Conservation (phyloP, 192 early-diverging fungal genomes). For the Backusella mclennaniae region DNA sequence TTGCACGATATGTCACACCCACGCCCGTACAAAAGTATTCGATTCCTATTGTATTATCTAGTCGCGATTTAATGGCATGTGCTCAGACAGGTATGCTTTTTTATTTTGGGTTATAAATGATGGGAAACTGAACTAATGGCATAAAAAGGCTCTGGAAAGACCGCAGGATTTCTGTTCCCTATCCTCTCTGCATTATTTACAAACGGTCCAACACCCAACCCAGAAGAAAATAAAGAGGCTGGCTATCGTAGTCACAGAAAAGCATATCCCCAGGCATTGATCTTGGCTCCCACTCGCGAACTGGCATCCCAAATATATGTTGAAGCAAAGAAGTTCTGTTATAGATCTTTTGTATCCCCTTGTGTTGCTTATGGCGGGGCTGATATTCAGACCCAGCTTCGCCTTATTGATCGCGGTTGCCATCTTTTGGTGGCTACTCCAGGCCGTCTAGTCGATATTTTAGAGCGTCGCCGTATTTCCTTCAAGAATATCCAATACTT, state of each 20-base stretch:
- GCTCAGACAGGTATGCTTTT: conserved; percentile 68
- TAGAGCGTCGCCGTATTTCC: conserved; percentile 86
- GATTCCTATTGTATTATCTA: conserved; percentile 55
- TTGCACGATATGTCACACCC: conserved; percentile 63
- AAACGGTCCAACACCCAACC: conserved; percentile 29
- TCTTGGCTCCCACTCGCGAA: conserved; percentile 97
- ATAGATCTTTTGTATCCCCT: conserved; percentile 92
- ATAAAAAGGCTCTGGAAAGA: conserved; percentile 62
- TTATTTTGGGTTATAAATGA: background rate
- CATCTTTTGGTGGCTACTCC: conserved; percentile 98
- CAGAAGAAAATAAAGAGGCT: background rate
- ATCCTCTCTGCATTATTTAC: conserved; percentile 66
- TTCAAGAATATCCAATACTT: conserved; percentile 90
- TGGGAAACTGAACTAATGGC: background rate
- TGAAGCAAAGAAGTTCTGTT: conserved; percentile 78
- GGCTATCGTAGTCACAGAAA: conserved; percentile 29
- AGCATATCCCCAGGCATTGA: conserved; percentile 83
- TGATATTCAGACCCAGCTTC: conserved; percentile 83
- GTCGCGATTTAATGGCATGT: conserved; percentile 83
- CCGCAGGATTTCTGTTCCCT: conserved; percentile 79
- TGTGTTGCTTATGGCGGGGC: conserved; percentile 88
- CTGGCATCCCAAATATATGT: conserved; percentile 94
- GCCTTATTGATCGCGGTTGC: conserved; percentile 74
- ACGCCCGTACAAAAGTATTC: conserved; percentile 77
- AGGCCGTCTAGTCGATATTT: conserved; percentile 95